A percentile compares a stretch with the other conserved stretches of the same genome.
Conservation (phyloP, 2,329 filamentous ascomycete genomes). For the Aspergillus hortae region DNA sequence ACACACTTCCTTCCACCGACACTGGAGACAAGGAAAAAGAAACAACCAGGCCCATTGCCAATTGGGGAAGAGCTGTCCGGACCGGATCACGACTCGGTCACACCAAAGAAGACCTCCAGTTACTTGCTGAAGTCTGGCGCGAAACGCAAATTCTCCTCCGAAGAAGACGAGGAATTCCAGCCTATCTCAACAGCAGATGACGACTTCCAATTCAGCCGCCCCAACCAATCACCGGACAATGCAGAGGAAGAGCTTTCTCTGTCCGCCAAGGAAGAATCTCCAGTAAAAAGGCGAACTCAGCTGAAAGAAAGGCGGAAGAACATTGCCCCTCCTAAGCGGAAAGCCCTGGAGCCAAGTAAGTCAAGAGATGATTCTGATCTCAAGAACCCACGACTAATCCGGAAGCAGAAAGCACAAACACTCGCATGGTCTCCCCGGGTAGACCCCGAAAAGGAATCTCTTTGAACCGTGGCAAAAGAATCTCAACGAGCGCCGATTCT, state of each 20-base stretch:
- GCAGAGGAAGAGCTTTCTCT: conserved; percentile 4
- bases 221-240: conserved; percentile 18
- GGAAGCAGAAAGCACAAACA: conserved; percentile 47
- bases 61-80: background rate
- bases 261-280: conserved; percentile 9
- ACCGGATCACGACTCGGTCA: background rate
- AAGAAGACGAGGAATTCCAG: conserved; percentile 44
- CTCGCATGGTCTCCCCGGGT: conserved; percentile 35
- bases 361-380: conserved; percentile 1
- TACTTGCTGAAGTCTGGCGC: conserved; percentile 44
- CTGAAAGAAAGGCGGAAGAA: conserved; percentile 14
- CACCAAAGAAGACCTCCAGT: background rate
- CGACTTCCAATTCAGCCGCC: conserved; percentile 33
- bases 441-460: conserved; percentile 12
- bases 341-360: conserved; percentile 44
- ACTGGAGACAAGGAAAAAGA: conserved; percentile 30
- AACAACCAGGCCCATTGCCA: conserved; percentile 11
- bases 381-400: conserved; percentile 10
- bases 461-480: background rate
- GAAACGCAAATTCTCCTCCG: conserved; percentile 56
- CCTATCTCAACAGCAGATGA: conserved; percentile 21
- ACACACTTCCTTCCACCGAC: conserved; percentile 25
- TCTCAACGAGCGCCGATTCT: background rate
- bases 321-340: conserved; percentile 22
- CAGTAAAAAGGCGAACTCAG: conserved; percentile 14